Percentiles rank a stretch among this genome's conserved stretches.
Evolutionary conservation across 2,329 filamentous ascomycete genomes (phyloP).

Genomic region (Colletotrichum godetiae): DNA sequence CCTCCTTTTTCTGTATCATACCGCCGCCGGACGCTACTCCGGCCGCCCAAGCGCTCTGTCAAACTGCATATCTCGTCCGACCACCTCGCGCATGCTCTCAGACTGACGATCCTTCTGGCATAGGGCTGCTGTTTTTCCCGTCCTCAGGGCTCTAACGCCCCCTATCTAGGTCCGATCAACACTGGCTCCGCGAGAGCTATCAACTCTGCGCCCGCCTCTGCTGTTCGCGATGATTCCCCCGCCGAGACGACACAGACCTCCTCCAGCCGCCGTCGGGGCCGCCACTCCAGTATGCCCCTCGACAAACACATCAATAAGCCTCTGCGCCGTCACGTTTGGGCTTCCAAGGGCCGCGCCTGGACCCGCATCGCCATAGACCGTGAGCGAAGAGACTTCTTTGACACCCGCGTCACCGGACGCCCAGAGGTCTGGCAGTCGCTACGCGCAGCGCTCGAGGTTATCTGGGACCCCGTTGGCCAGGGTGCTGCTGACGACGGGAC

Average conservation of each 20-base stretch:
- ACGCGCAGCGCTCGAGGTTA: constrained; percentile 72
- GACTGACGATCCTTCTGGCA: not conserved
- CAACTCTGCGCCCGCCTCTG: constrained; percentile 49
- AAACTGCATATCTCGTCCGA: not conserved
- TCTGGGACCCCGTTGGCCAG: constrained; percentile 68
- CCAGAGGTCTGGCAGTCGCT: constrained; percentile 85
- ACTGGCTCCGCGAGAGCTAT: constrained; percentile 66
- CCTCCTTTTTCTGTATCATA: not conserved
- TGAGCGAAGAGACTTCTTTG: constrained; percentile 88
- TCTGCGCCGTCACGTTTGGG: constrained; percentile 74
- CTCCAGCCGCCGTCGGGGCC: constrained; percentile 42
- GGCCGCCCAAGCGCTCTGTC: not conserved
- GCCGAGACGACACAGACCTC: constrained; percentile 34
- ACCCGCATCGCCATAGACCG: constrained; percentile 74
- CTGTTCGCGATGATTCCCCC: constrained; percentile 39
- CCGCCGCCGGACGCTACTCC: not conserved
- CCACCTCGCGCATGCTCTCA: not conserved
- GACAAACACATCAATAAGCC: constrained; percentile 78
- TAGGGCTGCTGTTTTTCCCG: constrained; percentile 71
- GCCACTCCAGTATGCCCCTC: constrained; percentile 56
- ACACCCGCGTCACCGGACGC: constrained; percentile 84
- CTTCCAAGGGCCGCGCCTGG: constrained; percentile 72
- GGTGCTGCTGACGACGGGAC: constrained; percentile 49
- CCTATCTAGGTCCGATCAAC: constrained; percentile 61
- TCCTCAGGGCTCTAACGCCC: constrained; percentile 62